Conservation (phyloP, 805 yeast genomes). For the Wickerhamomyces hampshirensis region DNA sequence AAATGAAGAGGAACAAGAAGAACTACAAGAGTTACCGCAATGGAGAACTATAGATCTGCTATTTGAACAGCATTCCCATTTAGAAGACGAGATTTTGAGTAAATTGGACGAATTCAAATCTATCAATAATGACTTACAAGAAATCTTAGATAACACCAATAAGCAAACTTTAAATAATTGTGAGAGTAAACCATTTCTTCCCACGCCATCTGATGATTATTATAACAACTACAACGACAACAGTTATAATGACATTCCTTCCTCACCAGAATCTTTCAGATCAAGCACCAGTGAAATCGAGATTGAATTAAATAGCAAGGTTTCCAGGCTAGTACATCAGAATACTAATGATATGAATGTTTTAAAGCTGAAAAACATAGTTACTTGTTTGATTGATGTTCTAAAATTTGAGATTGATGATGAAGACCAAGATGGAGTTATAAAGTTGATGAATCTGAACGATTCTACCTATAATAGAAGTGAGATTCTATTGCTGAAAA, state of each 20-base stretch:
- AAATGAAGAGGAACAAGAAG: not conserved
- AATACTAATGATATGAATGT: slow-evolving; percentile 11
- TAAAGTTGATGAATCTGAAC: slow-evolving; percentile 12
- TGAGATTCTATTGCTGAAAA: slow-evolving; percentile 6
- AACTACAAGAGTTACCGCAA: not conserved
- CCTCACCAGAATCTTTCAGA: slow-evolving; percentile 19
- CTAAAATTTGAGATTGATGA: slow-evolving; percentile 12
- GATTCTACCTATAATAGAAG: slow-evolving; percentile 10
- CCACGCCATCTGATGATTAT: not conserved
- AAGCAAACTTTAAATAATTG: no score
- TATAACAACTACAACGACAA: not conserved
- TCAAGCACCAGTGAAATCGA: slow-evolving; percentile 18
- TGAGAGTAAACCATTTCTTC: not conserved
- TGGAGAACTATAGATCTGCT: not conserved
- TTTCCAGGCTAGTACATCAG: slow-evolving; percentile 10
- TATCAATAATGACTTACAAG: not conserved
- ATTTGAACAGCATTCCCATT: not conserved
- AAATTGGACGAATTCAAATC: not conserved
- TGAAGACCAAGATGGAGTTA: slow-evolving; percentile 6
- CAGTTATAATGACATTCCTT: slow-evolving; percentile 14
- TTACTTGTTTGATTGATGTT: slow-evolving; percentile 12
- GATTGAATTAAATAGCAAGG: slow-evolving; percentile 15
- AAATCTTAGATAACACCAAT: no score
- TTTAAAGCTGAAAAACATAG: slow-evolving; percentile 17
- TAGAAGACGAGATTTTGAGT: not conserved